Conservation (phyloP, 441 rosid genomes). For the Adansonia madagascariensis region DNA sequence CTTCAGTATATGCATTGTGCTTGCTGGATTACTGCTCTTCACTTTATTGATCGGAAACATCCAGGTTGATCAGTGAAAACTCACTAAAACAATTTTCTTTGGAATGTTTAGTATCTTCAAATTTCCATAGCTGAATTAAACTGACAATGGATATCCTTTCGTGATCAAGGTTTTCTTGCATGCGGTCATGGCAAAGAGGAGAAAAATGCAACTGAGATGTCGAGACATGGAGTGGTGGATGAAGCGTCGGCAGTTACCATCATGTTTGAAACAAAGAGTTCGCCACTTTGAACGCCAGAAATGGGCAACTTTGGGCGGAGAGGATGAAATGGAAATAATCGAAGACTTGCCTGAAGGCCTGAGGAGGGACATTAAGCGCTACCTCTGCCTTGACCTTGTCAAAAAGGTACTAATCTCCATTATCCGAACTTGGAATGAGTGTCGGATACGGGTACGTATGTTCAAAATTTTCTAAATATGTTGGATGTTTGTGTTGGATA, state of each 20-base stretch:
- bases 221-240: conserved; percentile 84
- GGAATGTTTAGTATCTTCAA: too few relatives aligned
- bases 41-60: conserved; percentile 74
- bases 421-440: too few relatives aligned
- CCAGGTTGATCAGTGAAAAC: too few relatives aligned
- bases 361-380: conserved; percentile 63
- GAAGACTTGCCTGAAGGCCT: conserved; percentile 75
- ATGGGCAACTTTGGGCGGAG: conserved; percentile 62
- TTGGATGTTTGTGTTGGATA: too few relatives aligned
- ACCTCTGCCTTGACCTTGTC: conserved; percentile 69
- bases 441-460: too few relatives aligned
- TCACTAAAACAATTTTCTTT: too few relatives aligned
- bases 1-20: conserved; percentile 67
- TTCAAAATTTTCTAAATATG: too few relatives aligned
- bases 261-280: conserved; percentile 60
- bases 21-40: conserved; percentile 67
- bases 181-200: conserved; percentile 69
- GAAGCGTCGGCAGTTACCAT: conserved; percentile 64
- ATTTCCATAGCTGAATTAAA: neutral
- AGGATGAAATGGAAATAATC: conserved; percentile 58
- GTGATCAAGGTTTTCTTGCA: conserved; percentile 65
- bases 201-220: conserved; percentile 61
- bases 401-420: conserved; percentile 63
- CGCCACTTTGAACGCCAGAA: conserved; percentile 63
- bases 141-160: too few relatives aligned